Evolutionary conservation across 106 monocot species (phyloP).

Genomic region (Triglochin maritima): DNA sequence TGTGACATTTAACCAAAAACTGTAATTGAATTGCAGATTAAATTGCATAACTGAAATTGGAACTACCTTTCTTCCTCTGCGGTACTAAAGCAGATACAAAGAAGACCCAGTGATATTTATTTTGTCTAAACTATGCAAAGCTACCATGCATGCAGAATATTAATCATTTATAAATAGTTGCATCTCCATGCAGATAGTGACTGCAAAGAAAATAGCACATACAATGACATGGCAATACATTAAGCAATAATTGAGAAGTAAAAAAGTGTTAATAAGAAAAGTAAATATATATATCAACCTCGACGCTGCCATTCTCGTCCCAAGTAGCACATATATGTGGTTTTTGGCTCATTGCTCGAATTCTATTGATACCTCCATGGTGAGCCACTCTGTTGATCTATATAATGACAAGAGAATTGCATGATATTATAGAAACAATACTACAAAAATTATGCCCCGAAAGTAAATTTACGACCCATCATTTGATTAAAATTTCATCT

Average conservation of each 20-base stretch:
- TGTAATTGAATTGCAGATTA: too few relatives aligned
- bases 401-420: neutral
- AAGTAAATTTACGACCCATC: neutral
- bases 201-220: too few relatives aligned
- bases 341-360: slow-evolving; percentile 72
- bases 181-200: neutral
- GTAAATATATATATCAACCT: slow-evolving; percentile 31
- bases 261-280: neutral
- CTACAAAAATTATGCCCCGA: neutral
- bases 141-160: neutral
- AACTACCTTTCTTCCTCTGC: too few relatives aligned
- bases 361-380: slow-evolving; percentile 87
- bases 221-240: neutral
- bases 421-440: too few relatives aligned
- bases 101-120: neutral
- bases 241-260: neutral
- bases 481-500: neutral
- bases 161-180: neutral
- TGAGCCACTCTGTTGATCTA: slow-evolving; percentile 85
- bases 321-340: slow-evolving; percentile 93
- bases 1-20: too few relatives aligned
- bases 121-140: neutral
- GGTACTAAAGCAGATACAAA: too few relatives aligned
- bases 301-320: slow-evolving; percentile 81
- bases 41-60: too few relatives aligned